Conservation (phyloP, 1,284 basidiomycete genomes). For the Leccinum fallax region DNA sequence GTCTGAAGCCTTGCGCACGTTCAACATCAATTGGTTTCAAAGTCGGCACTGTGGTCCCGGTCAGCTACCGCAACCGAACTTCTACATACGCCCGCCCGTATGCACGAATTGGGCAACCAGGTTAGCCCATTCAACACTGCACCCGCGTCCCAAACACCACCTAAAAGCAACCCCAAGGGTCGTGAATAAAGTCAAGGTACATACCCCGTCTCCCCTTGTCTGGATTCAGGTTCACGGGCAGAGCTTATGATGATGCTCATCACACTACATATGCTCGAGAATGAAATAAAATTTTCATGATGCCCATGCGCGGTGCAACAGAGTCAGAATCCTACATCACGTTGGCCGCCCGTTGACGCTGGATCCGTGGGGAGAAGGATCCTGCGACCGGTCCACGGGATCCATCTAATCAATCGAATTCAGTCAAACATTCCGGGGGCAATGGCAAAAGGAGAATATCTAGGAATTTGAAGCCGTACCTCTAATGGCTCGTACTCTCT, state of each 20-base stretch:
- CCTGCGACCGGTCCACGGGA: slow-evolving; percentile 20
- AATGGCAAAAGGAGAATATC: background rate
- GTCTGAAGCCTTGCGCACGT: too few species aligned
- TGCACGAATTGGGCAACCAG: too few species aligned
- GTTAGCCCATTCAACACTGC: too few species aligned
- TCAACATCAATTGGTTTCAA: too few species aligned
- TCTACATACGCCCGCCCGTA: too few species aligned
- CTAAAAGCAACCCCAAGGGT: too few species aligned
- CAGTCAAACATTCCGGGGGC: background rate
- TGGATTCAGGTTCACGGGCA: background rate
- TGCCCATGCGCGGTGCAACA: background rate
- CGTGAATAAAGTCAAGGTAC: background rate
- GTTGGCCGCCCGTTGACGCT: slow-evolving; percentile 30
- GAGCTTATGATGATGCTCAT: background rate
- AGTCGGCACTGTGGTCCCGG: too few species aligned
- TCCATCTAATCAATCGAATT: slow-evolving; percentile 8
- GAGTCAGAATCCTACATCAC: slow-evolving; percentile 16
- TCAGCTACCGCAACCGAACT: too few species aligned
- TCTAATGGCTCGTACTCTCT: slow-evolving; percentile 29
- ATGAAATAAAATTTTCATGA: background rate
- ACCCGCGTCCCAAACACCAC: too few species aligned
- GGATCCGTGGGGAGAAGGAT: slow-evolving; percentile 27
- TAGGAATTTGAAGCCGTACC: slow-evolving; percentile 7
- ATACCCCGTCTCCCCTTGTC: background rate
- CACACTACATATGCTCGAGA: slow-evolving; percentile 1